Base-by-base conservation (phyloP, 768 basidiomycete species). In the Psilocybe sp. region DNA sequence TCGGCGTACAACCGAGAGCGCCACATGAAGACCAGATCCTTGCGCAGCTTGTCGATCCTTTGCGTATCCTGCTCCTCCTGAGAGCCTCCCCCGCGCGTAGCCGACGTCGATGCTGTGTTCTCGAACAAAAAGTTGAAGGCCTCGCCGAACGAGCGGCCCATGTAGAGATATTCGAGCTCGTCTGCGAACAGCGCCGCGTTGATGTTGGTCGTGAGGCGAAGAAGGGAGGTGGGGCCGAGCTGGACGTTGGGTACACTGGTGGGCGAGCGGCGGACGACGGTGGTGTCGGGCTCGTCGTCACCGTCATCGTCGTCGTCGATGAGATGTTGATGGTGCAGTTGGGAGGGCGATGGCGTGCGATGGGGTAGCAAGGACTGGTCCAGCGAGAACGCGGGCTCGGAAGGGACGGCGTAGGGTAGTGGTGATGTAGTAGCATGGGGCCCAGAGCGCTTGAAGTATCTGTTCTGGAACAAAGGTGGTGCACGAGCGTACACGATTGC, bases 1-100 rank as follows among this genome's bases (percentile, higher is more conserved):
- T 98, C 96, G 2, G 92, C 91, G 64, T 94, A 98, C 14, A 98
- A 82, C 43, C 93, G 84, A 11, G 89, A 90, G 31, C 96, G 74
- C 96, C 95, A 98, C 92, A 94, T 96, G 73, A 87, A 97, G 18
- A 95, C 89, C 23, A 97, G 77, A 62, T 98, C 96, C 67, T 92
- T 92, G 52, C 92, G 82, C 9, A 97, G 80, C 69, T 93, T 91
- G 66, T 92, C 91, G 36, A 90, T 70, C 12, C 91, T 73, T 40
- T 79, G 71, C 38, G 80, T 64, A 46, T 75, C 71, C 31, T 56
- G 58, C 32, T 61, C 58, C 18, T 60, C 60, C 43, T 60, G 42
- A 9, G 46, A 58, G 40, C 23, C 50, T n/a, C 40, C 51, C n/a
- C 31, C 14, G 23, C 16, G 18, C 23, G 15, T 40, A 39, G 34